phyloP scores from a whole-genome alignment of 2,329 filamentous ascomycete species.

The Colletotrichum sansevieriae region DNA sequence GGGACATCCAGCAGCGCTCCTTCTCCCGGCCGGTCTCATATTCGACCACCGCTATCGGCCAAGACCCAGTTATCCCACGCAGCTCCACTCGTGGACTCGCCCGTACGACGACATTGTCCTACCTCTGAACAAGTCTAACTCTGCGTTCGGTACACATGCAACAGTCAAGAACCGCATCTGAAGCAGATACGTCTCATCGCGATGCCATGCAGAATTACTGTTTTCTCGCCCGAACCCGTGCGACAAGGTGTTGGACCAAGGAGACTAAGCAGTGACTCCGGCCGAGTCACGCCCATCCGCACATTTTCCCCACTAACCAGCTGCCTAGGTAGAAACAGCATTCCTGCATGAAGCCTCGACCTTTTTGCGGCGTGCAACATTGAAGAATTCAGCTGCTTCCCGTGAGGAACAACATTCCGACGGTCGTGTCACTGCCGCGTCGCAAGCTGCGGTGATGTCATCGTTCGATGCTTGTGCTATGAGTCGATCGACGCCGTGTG shows the following conservation, averaged over 20 bases:
- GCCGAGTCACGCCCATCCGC: background rate
- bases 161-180: background rate
- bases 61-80: constrained; percentile 26
- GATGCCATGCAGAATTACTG: background rate
- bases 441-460: constrained; percentile 31
- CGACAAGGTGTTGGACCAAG: background rate
- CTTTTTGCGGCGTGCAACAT: background rate
- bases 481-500: constrained; percentile 17
- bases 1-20: constrained; percentile 33
- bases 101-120: constrained; percentile 17
- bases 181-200: background rate
- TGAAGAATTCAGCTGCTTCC: background rate
- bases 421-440: constrained; percentile 18
- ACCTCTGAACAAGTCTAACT: constrained; percentile 8
- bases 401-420: background rate
- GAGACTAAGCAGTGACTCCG: constrained; percentile 13
- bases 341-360: constrained; percentile 11
- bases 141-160: background rate
- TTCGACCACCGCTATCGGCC: constrained; percentile 30
- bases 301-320: constrained; percentile 18
- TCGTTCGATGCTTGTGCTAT: background rate
- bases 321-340: constrained; percentile 6
- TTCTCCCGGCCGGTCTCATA: constrained; percentile 21
- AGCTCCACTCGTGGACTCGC: background rate
- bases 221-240: background rate